Conservation (phyloP, 176 grass and related monocot genomes). For the Oryza rufipogon region DNA sequence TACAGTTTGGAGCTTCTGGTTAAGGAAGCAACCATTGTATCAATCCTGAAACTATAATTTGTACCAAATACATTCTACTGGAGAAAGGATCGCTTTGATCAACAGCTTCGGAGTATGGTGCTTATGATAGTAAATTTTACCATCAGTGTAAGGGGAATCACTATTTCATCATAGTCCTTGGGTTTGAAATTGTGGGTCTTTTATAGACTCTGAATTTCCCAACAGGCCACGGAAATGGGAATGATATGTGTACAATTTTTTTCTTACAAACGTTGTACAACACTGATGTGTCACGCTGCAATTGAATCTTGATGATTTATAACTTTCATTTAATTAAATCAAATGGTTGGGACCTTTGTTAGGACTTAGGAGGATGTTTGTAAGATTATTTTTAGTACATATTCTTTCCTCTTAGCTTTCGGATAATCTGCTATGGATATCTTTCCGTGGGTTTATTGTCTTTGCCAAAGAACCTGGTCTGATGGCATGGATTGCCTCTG, state of each 20-base stretch:
- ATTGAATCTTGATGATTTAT: too few species aligned
- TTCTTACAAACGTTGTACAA: too few species aligned
- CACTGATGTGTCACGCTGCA: too few species aligned
- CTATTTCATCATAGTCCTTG: neutral
- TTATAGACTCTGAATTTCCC: neutral
- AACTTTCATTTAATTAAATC: too few species aligned
- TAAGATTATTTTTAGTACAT: too few species aligned
- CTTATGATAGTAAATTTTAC: neutral
- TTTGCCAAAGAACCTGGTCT: slow-evolving; percentile 4
- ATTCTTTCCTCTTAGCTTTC: neutral
- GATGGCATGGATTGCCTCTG: neutral
- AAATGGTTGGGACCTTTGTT: too few species aligned
- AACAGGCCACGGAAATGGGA: neutral
- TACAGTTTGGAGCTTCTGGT: neutral
- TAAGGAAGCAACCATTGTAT: neutral
- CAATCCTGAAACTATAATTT: slow-evolving; percentile 8
- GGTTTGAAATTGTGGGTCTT: neutral
- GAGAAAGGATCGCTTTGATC: neutral
- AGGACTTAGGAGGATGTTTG: too few species aligned
- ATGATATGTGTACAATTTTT: too few species aligned
- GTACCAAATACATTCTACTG: neutral
- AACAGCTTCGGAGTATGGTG: neutral
- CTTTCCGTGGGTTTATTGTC: neutral
- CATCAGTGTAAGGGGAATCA: neutral
- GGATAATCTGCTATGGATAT: neutral